These are phyloP conservation scores for Gracilaria domingensis DNA, from an alignment of 23 red algal genomes.

Conservation along the genomic window DNA sequence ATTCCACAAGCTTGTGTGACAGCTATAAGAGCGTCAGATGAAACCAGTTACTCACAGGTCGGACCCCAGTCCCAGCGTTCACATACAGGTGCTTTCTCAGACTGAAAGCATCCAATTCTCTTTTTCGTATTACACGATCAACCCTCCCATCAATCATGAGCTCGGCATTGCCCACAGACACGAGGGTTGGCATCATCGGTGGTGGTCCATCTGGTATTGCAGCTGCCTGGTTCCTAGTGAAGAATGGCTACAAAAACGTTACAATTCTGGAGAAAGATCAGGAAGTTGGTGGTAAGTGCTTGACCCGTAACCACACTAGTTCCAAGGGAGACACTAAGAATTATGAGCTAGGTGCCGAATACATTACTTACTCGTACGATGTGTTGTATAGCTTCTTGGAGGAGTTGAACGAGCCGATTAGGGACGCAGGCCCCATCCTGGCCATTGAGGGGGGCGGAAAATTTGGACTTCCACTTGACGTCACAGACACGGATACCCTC, in stretches of 20 bases:
- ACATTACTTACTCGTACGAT: constrained; percentile 13
- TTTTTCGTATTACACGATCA: no score
- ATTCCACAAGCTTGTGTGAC: no score
- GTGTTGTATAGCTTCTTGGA: background rate
- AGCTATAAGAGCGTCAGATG: no score
- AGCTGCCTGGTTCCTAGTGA: background rate
- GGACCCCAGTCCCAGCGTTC: no score
- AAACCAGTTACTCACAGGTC: no score
- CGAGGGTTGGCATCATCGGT: background rate
- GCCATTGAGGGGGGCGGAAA: background rate
- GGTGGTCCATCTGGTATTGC: constrained; percentile 4
- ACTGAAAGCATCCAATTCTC: no score
- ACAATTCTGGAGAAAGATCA: constrained; percentile 4
- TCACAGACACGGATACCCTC: background rate
- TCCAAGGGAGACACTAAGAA: background rate
- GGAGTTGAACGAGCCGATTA: background rate
- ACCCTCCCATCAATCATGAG: no score
- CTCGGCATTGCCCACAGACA: background rate
- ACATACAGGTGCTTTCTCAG: no score
- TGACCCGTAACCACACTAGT: background rate
- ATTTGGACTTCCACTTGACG: background rate
- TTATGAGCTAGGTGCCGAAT: constrained; percentile 19
- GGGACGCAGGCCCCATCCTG: background rate
- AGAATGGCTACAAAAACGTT: background rate
- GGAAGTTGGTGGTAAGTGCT: constrained; percentile 1